Conservation (phyloP, 73 alveolate species). For the Tetrahymena malaccensis region DNA sequence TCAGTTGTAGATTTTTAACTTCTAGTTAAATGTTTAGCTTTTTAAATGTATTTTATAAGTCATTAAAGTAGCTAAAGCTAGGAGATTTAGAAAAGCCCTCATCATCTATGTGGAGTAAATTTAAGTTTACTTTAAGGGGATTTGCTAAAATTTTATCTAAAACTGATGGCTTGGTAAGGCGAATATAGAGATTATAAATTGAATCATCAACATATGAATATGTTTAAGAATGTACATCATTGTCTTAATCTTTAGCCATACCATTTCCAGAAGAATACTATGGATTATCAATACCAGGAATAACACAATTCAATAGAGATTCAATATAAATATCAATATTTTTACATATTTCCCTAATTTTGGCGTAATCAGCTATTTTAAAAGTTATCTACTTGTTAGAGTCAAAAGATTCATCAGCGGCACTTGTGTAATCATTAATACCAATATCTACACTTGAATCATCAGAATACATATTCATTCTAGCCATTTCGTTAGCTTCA, state of each 20-base stretch:
- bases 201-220: neutral
- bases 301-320: neutral
- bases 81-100: neutral
- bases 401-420: neutral
- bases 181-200: neutral
- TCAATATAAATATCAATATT: neutral
- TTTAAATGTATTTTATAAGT: neutral
- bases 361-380: neutral
- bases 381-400: neutral
- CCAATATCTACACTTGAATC: neutral
- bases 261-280: neutral
- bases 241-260: neutral
- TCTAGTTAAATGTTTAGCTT: neutral
- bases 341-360: neutral
- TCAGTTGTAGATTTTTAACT: neutral
- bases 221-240: neutral
- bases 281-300: neutral
- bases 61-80: neutral
- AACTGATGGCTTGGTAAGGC: neutral
- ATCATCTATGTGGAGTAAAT: neutral
- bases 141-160: neutral
- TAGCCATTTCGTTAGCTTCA: neutral
- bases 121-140: neutral
- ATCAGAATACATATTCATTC: neutral
- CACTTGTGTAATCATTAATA: neutral